Evolutionary conservation across 441 rosid genomes (phyloP).

Genomic region (Codiaeum variegatum): DNA sequence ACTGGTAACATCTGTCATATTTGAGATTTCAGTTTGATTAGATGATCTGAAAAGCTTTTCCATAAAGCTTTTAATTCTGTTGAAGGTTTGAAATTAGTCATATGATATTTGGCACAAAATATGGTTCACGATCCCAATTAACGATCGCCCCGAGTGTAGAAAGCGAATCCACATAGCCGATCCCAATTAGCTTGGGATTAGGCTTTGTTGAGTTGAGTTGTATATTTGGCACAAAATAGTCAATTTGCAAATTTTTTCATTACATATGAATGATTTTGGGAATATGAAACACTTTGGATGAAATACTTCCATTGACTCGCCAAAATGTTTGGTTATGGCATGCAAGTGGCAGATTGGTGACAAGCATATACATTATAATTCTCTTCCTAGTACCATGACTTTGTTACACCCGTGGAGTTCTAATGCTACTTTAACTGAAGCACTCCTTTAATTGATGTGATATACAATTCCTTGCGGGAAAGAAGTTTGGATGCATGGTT

Average conservation of each 20-base stretch:
- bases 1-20: background rate
- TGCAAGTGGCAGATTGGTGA: background rate
- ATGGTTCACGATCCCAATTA: no score
- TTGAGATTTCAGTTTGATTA: constrained; percentile 2
- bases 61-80: background rate
- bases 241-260: constrained; percentile 8
- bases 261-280: constrained; percentile 14
- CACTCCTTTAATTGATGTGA: background rate
- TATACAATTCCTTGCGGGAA: no score
- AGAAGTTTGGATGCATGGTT: no score
- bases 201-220: no score
- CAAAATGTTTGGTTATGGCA: background rate
- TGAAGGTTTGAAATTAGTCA: background rate
- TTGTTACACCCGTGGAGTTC: background rate
- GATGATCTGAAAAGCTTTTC: background rate
- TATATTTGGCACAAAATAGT: background rate
- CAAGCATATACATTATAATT: background rate
- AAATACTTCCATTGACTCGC: background rate
- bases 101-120: background rate
- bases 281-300: background rate
- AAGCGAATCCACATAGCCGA: no score
- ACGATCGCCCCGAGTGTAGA: no score
- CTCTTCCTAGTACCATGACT: background rate
- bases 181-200: no score
- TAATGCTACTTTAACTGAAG: constrained; percentile 7